Base-by-base conservation (phyloP, 2,329 filamentous ascomycete species). In the Paecilomyces dactylethromorphus region DNA sequence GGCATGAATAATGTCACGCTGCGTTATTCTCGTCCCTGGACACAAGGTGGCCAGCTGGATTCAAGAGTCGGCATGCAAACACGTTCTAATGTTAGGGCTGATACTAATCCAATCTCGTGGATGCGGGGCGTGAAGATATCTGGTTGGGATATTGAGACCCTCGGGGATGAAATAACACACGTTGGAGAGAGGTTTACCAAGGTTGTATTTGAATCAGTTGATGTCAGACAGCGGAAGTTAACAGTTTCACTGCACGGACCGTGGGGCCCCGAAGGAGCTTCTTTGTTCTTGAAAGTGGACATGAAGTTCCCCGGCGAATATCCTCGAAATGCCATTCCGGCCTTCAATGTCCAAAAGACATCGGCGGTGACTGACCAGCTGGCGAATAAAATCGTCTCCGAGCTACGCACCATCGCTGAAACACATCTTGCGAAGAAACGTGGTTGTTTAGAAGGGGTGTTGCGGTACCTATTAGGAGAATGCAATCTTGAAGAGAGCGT, bases 121-220 rank as follows among this genome's bases (percentile, higher is more conserved):
- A 86, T 87, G 82, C 82, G 82, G 59, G 85, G 84, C 55, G 83
- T 87, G 49, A 86, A 85, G 62, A 84, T 87, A 57, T 78, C 77
- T 2, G 76, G 76, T 29, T 78, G 78, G 81, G 79, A 76, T 61
- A 79, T 78, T 55, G 81, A 83, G 68, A 82, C 76, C 11, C 69
- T 87, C 7, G 83, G 81, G 15, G 83, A 85, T 60, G 85, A 87
- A 65, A 86, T 87, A 56, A 83, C 81, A 11, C 76, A 83, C 33
- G 84, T 86, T 21, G 83, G 82, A 10, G 81, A 83, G 57, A 85
- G 82, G 57, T 87, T 85, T 66, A 82, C 78, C 18, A 85, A 85
- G 64, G 81, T 87, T 55, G 77, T 74, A 15, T 86, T 87, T 63
- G 84, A 87, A 62, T 77, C 79, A 7, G 81, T 84, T 39, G 82